These are phyloP conservation scores for Suhomyces sp. DNA, from an alignment of 805 yeast species.

Conservation along the genomic window DNA sequence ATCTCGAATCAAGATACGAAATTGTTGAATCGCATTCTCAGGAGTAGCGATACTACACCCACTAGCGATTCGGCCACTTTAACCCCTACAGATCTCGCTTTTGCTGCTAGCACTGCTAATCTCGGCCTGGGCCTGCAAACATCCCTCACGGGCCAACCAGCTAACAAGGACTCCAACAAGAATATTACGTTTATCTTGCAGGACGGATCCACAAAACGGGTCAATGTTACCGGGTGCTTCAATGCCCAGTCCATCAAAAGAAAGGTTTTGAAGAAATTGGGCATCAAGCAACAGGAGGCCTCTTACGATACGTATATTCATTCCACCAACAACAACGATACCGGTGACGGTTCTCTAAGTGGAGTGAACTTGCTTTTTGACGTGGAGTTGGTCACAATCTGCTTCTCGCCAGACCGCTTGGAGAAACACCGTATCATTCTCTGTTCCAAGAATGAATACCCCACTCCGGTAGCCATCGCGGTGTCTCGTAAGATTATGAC, in stretches of 20 bases:
- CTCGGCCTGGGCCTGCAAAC: neutral
- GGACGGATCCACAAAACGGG: conserved; percentile 66
- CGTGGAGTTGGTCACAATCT: conserved; percentile 76
- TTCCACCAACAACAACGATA: conserved; percentile 19
- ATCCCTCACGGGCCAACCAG: neutral
- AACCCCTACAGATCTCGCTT: conserved; percentile 4
- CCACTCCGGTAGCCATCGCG: conserved; percentile 58
- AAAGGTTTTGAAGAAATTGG: conserved; percentile 60
- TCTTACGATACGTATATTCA: conserved; percentile 62
- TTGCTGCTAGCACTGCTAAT: neutral
- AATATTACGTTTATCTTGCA: conserved; percentile 66
- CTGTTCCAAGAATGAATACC: conserved; percentile 61
- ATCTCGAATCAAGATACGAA: conserved; percentile 7
- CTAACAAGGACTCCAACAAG: conserved; percentile 24
- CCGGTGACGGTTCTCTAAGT: conserved; percentile 1
- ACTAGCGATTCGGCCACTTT: conserved; percentile 6
- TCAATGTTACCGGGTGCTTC: conserved; percentile 75
- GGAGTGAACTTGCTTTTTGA: conserved; percentile 55
- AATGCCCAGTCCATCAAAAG: conserved; percentile 76
- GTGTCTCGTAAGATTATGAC: conserved; percentile 48
- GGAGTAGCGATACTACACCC: conserved; percentile 1
- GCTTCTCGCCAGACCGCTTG: conserved; percentile 68
- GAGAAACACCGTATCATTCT: conserved; percentile 71
- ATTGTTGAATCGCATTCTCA: neutral
- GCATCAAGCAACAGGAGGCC: conserved; percentile 41